These are phyloP conservation scores for Mortierella sp. DNA, from an alignment of 371 early-diverging fungal genomes.

Conservation along the genomic window DNA sequence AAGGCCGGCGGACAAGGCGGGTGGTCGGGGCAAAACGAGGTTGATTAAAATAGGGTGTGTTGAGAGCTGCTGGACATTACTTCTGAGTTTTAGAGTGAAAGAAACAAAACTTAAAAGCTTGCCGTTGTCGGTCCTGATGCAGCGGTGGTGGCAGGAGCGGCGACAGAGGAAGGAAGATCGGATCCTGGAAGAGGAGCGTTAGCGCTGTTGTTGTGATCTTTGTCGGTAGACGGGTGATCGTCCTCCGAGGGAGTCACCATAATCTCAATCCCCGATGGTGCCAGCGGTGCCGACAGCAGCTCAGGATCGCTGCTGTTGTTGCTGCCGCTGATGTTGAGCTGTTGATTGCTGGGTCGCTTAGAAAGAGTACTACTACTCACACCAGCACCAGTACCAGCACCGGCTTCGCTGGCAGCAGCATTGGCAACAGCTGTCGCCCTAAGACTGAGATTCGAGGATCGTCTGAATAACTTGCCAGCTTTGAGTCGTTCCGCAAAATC, in stretches of 20 bases:
- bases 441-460: constrained; percentile 12
- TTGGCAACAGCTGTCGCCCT: background rate
- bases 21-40: no score
- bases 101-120: background rate
- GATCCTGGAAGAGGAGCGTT: background rate
- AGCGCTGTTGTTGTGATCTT: background rate
- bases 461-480: constrained; percentile 34
- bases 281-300: constrained; percentile 1
- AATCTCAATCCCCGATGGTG: constrained; percentile 29
- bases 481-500: constrained; percentile 52
- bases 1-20: background rate
- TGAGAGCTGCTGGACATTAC: background rate
- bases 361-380: background rate
- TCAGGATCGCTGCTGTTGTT: background rate
- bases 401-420: background rate
- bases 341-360: background rate
- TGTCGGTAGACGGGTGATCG: constrained; percentile 38
- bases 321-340: background rate
- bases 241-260: constrained; percentile 33
- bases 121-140: background rate
- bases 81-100: background rate
- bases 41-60: background rate
- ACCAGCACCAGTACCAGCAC: background rate
- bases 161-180: background rate
- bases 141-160: background rate